A percentile compares a stretch with the other conserved stretches of the same genome.
Conservation (phyloP, 2,329 filamentous ascomycete genomes). For the Whalleya microplaca region DNA sequence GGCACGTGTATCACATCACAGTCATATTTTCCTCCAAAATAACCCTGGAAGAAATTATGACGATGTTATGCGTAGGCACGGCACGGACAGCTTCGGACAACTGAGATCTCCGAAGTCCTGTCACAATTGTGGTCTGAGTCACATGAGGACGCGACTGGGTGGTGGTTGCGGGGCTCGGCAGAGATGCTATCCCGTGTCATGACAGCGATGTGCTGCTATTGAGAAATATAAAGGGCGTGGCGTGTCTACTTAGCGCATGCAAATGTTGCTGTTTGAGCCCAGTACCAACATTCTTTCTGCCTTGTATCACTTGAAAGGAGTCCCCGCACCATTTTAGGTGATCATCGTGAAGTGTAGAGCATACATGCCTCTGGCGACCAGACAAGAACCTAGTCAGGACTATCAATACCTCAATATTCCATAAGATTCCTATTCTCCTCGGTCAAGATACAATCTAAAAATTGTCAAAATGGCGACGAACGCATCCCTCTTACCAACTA, state of each 20-base stretch:
- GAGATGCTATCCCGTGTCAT: constrained; percentile 4
- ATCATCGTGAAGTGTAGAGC: too few relatives aligned
- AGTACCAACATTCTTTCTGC: not conserved
- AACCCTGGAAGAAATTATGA: too few relatives aligned
- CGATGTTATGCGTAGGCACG: not conserved
- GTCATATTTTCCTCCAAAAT: too few relatives aligned
- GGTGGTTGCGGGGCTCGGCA: constrained; percentile 17
- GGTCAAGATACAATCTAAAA: not conserved
- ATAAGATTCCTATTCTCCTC: too few relatives aligned
- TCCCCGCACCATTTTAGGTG: too few relatives aligned
- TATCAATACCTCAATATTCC: too few relatives aligned
- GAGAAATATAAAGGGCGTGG: not conserved
- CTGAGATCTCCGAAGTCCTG: constrained; percentile 24
- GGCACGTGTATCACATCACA: too few relatives aligned
- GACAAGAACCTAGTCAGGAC: not conserved
- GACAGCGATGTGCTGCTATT: not conserved
- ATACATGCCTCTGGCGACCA: too few relatives aligned
- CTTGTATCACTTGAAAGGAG: not conserved
- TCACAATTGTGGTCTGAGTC: constrained; percentile 7
- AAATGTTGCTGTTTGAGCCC: too few relatives aligned
- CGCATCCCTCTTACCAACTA: constrained; percentile 29
- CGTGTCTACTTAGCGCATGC: not conserved
- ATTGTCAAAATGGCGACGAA: constrained; percentile 25
- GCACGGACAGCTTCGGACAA: constrained; percentile 16
- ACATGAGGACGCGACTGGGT: constrained; percentile 23